A percentile compares a stretch with the other conserved stretches of the same genome.
Evolutionary conservation across 192 early-diverging fungal species (phyloP).

Genomic region (Coemansia sp.): DNA sequence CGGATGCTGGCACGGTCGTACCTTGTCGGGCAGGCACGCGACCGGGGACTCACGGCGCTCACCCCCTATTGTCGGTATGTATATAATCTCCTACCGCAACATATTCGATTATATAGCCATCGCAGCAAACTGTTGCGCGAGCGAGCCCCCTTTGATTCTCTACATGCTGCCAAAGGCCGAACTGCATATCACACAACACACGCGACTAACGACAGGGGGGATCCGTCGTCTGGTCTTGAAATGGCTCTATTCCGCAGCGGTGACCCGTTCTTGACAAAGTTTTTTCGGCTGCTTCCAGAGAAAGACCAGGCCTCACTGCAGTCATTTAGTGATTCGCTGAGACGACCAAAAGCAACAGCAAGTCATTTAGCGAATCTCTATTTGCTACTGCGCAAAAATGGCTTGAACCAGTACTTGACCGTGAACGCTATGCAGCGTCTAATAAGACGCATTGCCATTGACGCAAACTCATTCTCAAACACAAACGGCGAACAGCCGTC

Average conservation of each 20-base stretch:
- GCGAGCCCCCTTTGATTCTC: not conserved
- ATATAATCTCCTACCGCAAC: not conserved
- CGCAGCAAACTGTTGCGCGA: not conserved
- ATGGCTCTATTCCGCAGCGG: slow-evolving; percentile 23
- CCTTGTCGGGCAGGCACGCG: not conserved
- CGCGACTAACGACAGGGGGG: not conserved
- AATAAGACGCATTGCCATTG: slow-evolving; percentile 22
- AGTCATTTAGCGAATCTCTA: slow-evolving; percentile 22
- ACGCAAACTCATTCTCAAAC: not conserved
- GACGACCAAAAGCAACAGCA: slow-evolving; percentile 1
- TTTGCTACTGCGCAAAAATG: slow-evolving; percentile 12
- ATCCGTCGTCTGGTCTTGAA: slow-evolving; percentile 8
- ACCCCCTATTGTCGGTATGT: not conserved
- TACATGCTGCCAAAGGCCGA: not conserved
- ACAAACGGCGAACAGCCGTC: slow-evolving; percentile 14
- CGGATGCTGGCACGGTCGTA: slow-evolving; percentile 1
- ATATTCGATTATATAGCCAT: not conserved
- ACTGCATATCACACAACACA: not conserved
- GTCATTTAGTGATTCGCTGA: slow-evolving; percentile 31
- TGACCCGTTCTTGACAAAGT: slow-evolving; percentile 44
- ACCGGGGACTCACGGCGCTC: not conserved
- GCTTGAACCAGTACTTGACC: slow-evolving; percentile 37
- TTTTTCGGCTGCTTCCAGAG: slow-evolving; percentile 30
- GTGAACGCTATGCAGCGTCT: slow-evolving; percentile 38
- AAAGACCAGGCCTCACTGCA: slow-evolving; percentile 25